Base-by-base conservation (phyloP, 495 filamentous ascomycete species). In the Pseudevernia furfuracea region DNA sequence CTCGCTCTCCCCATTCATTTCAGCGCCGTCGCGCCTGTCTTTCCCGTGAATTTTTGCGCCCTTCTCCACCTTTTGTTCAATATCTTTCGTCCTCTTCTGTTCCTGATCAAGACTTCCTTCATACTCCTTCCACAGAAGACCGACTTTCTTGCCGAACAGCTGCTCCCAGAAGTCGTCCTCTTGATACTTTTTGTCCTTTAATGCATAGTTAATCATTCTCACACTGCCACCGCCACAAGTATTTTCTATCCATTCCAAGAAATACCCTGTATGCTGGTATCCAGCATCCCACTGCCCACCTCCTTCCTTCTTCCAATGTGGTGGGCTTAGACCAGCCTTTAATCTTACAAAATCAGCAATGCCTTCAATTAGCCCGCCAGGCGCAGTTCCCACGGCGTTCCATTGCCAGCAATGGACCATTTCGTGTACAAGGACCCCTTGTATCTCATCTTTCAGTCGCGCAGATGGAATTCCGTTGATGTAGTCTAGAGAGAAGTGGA, bases 401-500 rank as follows among this genome's bases (percentile, higher is more conserved):
- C 89, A 90, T 73, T 98, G 94, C 76, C 89, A 96, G 77, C 92
- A 97, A 73, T 98, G 94, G 15, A 97, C 94, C 66, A 97, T 87
- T 76, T 98, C 94, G 73, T 98, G 94, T 0, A 85, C 84, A 12
- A 98, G 70, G 4, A 98, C 91, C 46, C 94, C 94, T 15, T 80
- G 75, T 63, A 97, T 85, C 76, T 98, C 94, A 39, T 82, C 69
- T 14, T 72, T 66, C 28, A 69, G 65, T 25, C 67, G 49, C 17
- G 61, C 48, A 15, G 60, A n/a, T 19, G 76, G 72, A 62, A 77
- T 73, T 62, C 75, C 72, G 19, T 74, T 67, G 69, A 97, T 86
- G 76, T 96, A 96, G 60, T 82, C 76, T 15, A 91, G 83, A 7
- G 84, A 89, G 77, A 97, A 81, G 76, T 96, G 91, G 63, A 98